These are phyloP conservation scores for Sclerotinia trifoliorum DNA, from an alignment of 2,329 filamentous ascomycete species.

Conservation along the genomic window DNA sequence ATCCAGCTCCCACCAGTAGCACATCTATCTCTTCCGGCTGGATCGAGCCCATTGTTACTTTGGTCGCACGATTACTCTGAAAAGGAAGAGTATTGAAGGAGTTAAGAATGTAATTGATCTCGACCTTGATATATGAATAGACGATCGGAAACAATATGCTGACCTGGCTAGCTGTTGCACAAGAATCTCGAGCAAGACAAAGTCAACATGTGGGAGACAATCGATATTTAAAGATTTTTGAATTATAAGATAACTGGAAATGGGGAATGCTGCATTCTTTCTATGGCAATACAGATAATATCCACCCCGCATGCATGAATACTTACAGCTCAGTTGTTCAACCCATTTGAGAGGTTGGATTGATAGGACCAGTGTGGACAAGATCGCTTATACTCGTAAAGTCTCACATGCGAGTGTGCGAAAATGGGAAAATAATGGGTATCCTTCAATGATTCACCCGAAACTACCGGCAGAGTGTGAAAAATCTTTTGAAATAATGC, in stretches of 20 bases:
- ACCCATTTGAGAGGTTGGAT: background rate
- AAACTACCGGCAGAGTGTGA: background rate
- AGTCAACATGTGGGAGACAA: background rate
- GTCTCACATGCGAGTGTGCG: background rate
- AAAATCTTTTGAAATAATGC: background rate
- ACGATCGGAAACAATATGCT: background rate
- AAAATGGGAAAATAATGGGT: background rate
- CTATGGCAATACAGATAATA: background rate
- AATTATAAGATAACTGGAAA: background rate
- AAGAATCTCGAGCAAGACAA: background rate
- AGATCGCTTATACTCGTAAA: background rate
- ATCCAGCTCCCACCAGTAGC: conserved; percentile 37
- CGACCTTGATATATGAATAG: background rate
- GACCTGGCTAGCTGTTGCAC: background rate
- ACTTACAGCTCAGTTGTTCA: background rate
- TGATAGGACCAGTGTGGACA: background rate
- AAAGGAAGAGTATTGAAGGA: too few species aligned
- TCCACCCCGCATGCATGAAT: background rate
- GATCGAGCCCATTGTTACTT: conserved; percentile 17
- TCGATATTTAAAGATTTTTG: background rate
- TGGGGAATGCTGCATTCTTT: background rate
- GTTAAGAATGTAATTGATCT: background rate
- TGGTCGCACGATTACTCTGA: background rate
- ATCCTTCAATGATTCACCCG: background rate
- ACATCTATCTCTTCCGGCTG: conserved; percentile 41